These are phyloP conservation scores for Populus hybrid DNA, from an alignment of 441 rosid genomes.

Conservation along the genomic window DNA sequence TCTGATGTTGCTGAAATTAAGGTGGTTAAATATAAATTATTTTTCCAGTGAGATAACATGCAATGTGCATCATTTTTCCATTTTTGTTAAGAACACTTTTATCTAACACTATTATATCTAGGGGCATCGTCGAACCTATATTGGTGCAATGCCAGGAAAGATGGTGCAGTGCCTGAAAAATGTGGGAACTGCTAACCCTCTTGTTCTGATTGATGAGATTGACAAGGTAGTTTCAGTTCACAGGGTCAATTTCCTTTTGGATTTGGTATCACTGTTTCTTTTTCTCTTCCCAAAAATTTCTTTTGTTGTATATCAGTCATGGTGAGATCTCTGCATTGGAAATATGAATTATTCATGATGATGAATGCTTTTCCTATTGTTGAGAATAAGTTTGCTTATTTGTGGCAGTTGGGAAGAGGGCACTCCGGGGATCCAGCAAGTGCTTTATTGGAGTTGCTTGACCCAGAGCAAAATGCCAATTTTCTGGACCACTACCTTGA, in stretches of 20 bases:
- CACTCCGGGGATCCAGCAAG: slow-evolving; percentile 91
- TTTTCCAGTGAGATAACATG: no score
- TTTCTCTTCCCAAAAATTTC: not conserved
- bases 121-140: slow-evolving; percentile 96
- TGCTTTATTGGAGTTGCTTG: slow-evolving; percentile 95
- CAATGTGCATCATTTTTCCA: no score
- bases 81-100: not conserved
- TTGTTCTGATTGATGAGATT: slow-evolving; percentile 94
- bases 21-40: slow-evolving; percentile 35
- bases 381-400: not conserved
- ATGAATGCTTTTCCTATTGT: not conserved
- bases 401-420: slow-evolving; percentile 78
- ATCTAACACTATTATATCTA: slow-evolving; percentile 28
- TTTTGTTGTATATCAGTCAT: not conserved
- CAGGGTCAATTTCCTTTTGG: slow-evolving; percentile 3
- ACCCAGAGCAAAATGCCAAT: slow-evolving; percentile 95
- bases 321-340: not conserved
- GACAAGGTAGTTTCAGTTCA: slow-evolving; percentile 61
- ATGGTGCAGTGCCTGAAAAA: slow-evolving; percentile 97
- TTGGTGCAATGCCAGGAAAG: slow-evolving; percentile 98
- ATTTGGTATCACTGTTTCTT: not conserved
- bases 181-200: slow-evolving; percentile 94
- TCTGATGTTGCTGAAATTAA: slow-evolving; percentile 94
- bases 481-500: slow-evolving; percentile 92
- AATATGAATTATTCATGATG: not conserved